Conservation (phyloP, 768 basidiomycete species). For the Mycena maculata region DNA sequence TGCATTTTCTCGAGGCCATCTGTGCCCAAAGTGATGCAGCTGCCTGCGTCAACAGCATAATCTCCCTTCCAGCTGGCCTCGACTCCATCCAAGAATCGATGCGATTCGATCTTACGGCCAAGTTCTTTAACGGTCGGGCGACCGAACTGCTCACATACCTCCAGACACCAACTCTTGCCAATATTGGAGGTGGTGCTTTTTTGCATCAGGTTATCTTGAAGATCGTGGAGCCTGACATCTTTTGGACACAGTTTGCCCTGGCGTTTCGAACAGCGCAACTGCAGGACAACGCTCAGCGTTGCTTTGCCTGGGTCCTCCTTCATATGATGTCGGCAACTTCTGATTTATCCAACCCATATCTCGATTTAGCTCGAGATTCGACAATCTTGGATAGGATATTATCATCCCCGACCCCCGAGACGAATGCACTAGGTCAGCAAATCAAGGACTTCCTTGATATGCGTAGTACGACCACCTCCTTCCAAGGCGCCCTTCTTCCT, state of each 20-base stretch:
- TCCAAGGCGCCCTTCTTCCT: slow-evolving; percentile 49
- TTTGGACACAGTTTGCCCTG: slow-evolving; percentile 55
- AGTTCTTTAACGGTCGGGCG: slow-evolving; percentile 58
- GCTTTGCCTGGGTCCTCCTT: slow-evolving; percentile 7
- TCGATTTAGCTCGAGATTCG: slow-evolving; percentile 3
- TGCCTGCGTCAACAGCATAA: slow-evolving; percentile 51
- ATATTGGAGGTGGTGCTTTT: slow-evolving; percentile 55
- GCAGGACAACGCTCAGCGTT: slow-evolving; percentile 45
- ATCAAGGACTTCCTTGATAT: slow-evolving; percentile 52
- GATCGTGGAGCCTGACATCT: slow-evolving; percentile 63
- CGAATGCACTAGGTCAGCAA: slow-evolving; percentile 35
- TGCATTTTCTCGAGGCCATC: slow-evolving; percentile 12
- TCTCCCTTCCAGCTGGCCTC: slow-evolving; percentile 50
- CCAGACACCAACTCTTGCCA: slow-evolving; percentile 48
- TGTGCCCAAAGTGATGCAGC: slow-evolving; percentile 12
- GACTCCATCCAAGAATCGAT: slow-evolving; percentile 54
- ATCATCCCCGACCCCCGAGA: slow-evolving; percentile 2
- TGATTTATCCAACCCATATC: slow-evolving; percentile 6
- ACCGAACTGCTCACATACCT: slow-evolving; percentile 52
- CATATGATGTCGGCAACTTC: background rate
- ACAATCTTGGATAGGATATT: background rate
- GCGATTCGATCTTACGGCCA: slow-evolving; percentile 48
- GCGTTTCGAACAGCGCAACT: slow-evolving; percentile 51
- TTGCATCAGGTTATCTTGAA: slow-evolving; percentile 51
- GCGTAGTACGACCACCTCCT: slow-evolving; percentile 33